Evolutionary conservation across 2,329 filamentous ascomycete genomes (phyloP), one percentile per base, ranked within the genome.

Genomic region (Cercospora zeae-maydis): DNA sequence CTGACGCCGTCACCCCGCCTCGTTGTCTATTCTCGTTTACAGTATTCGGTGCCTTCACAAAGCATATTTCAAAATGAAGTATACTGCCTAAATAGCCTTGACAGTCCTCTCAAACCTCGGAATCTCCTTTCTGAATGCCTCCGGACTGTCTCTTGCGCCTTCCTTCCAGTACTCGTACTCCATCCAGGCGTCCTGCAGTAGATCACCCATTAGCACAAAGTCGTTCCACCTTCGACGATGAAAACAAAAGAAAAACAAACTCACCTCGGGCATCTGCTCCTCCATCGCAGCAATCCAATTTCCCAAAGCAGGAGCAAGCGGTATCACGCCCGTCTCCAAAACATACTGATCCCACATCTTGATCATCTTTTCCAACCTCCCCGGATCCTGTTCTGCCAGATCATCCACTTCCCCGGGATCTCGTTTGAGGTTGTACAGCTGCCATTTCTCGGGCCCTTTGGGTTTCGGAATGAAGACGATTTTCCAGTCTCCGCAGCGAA

Each of bases 91-190:
- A 16, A 72, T 69, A 21, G 67, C 66, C 63, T 66, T 66, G 11
- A 70, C 68, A 36, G 59, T 61, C 51, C 71, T 69, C 36, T 60
- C 63, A 58, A 76, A 76, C 58, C 73, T 70, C 11, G 71, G 72
- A 36, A 73, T 69, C 11, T 72, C 63, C 66, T 67, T 74, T 24
- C 67, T 67, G 45, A 77, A 77, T 58, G 71, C 69, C 63, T 75
- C 69, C n/a, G 74, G 74, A 52, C 74, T 66, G 21, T 77, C 74
- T 34, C 81, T 75, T 3, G 81, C 82, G 0, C 82, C 82, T 3
- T 79, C 76, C 63, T 83, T 82, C 84, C 84, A 88, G 66, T 87
- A 87, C 73, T 87, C 84, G 72, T 86, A 86, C 75, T 87, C 84
- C 75, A 87, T 86, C 85, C 84, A 87, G 6, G 81, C 83, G 70